Base-by-base conservation (phyloP, 495 filamentous ascomycete genomes). In the Apodospora peruviana region DNA sequence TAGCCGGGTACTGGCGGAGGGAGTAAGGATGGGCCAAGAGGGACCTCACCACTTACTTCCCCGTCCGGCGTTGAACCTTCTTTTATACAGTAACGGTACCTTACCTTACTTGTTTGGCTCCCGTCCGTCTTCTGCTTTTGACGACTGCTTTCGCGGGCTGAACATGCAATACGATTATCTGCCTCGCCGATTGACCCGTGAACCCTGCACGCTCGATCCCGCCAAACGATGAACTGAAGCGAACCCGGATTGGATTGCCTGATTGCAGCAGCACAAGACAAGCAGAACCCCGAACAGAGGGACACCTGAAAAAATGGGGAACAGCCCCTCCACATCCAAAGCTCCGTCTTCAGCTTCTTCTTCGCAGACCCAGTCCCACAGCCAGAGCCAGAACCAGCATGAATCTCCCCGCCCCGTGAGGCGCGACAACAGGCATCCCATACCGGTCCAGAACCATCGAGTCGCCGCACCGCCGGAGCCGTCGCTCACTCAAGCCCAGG, bases 401-500 rank as follows among this genome's bases (percentile, higher is more conserved):
- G 60, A 61, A 16, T 47, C 53, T 34, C 45, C 52, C 34, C 53
- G 57, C 14, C 47, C 57, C 9, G 56, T 60, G 58, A 66, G 59
- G 53, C 61, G 56, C 34, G 61, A 61, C 53, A 54, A 50, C 51
- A 51, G 46, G 41, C 55, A 65, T 48, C 61, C 57, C 34, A 53
- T 65, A 23, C 59, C 61, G 39, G 57, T 66, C 42, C 62, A 64
- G 32, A 52, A 52, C 48, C 65, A 66, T 55, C 62, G 73, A 52
- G 62, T 66, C 51, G 68, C 75, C 55, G 75, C 73, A 39, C 74
- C 76, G 22, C 75, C 75, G 45, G 75, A 79, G 60, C 65, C 74
- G 18, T 79, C 75, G 43, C 61, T 73, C 52, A 70, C 73, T 41
- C 75, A 78, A 58, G 77, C 75, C 43, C 74, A 75, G 53, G 77